These are phyloP conservation scores for Castanopsis chinensis DNA, from an alignment of 306 rosid species.

Conservation along the genomic window DNA sequence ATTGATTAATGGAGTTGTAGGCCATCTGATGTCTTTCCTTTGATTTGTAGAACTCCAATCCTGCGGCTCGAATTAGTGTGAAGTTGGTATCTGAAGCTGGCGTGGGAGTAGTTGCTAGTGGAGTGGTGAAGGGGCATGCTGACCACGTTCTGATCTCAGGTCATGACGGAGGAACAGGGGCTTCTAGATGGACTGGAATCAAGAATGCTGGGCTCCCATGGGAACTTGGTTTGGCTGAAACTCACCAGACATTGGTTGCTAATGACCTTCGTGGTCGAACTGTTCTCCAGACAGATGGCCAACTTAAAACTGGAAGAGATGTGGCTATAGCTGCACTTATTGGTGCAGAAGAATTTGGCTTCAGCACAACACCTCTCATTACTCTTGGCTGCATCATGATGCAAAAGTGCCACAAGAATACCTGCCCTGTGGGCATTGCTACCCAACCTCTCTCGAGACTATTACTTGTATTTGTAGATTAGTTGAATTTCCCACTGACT, in stretches of 20 bases:
- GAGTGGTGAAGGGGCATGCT: constrained; percentile 98
- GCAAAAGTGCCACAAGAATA: constrained; percentile 98
- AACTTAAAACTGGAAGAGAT: constrained; percentile 97
- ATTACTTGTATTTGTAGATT: too few species aligned
- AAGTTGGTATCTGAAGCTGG: constrained; percentile 99
- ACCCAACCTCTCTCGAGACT: too few species aligned
- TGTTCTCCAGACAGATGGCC: constrained; percentile 97
- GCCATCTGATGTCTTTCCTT: constrained; percentile 14
- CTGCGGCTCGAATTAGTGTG: constrained; percentile 92
- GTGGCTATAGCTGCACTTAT: constrained; percentile 97
- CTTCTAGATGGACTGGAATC: constrained; percentile 99
- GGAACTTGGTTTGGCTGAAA: constrained; percentile 99
- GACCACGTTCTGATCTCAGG: constrained; percentile 97
- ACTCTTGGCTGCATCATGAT: constrained; percentile 99
- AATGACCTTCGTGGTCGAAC: constrained; percentile 98
- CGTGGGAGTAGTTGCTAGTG: constrained; percentile 98
- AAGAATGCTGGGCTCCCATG: constrained; percentile 99
- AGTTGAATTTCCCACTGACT: too few species aligned
- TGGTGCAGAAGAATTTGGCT: constrained; percentile 99
- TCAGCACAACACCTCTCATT: constrained; percentile 98
- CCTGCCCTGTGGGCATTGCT: constrained; percentile 98
- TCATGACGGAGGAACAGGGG: constrained; percentile 99
- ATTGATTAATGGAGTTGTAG: background rate
- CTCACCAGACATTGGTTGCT: constrained; percentile 96
- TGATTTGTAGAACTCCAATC: constrained; percentile 75